Evolutionary conservation across 306 rosid genomes (phyloP).

Genomic region (Sicyos baderoa): DNA sequence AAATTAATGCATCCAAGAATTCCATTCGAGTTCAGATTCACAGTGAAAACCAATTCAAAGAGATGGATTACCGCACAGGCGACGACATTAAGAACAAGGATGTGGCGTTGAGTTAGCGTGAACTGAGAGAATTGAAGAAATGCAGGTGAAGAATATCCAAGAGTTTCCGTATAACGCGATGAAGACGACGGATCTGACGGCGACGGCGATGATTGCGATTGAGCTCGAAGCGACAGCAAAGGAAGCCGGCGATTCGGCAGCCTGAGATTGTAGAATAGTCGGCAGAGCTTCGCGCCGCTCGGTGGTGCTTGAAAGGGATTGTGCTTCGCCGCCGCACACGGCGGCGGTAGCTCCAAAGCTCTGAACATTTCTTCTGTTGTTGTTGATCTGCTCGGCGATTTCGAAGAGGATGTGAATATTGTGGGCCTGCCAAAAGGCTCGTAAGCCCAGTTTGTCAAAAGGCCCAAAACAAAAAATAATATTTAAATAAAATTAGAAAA

Average conservation of each 20-base stretch:
- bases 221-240: conserved; percentile 30
- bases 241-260: conserved; percentile 22
- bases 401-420: neutral
- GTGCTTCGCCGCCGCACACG: conserved; percentile 25
- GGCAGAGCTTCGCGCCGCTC: conserved; percentile 18
- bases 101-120: conserved; percentile 56
- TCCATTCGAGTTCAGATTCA: neutral
- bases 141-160: conserved; percentile 37
- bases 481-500: too few species aligned
- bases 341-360: conserved; percentile 32
- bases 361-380: conserved; percentile 28
- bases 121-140: conserved; percentile 34
- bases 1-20: neutral
- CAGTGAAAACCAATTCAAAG: neutral
- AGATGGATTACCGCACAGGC: conserved; percentile 54
- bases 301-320: neutral
- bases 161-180: conserved; percentile 36
- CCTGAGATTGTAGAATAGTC: conserved; percentile 14
- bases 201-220: conserved; percentile 1
- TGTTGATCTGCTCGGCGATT: neutral
- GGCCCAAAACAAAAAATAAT: neutral
- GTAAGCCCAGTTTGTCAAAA: neutral
- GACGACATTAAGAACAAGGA: conserved; percentile 49
- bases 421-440: neutral
- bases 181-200: conserved; percentile 28